Evolutionary conservation across 139 green algal genomes (phyloP).

Genomic region (Marvania coccoides): DNA sequence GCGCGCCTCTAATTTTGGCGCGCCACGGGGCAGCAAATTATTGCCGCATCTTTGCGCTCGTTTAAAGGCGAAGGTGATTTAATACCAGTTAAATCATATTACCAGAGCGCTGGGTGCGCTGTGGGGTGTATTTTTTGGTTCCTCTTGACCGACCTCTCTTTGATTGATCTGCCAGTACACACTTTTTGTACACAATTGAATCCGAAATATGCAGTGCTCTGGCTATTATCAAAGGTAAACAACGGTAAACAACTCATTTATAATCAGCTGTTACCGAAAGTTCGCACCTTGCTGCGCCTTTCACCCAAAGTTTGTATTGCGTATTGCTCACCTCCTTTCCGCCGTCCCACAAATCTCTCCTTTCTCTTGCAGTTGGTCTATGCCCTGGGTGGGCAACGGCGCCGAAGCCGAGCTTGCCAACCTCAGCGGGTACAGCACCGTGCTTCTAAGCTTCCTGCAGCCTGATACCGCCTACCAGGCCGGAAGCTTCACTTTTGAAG

Average conservation of each 20-base stretch:
- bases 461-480: constrained; percentile 3
- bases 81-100: too few species aligned
- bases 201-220: not conserved
- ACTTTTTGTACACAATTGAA: too few species aligned
- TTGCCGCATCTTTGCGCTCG: too few species aligned
- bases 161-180: too few species aligned
- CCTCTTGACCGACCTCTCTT: too few species aligned
- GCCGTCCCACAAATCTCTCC: not conserved
- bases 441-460: not conserved
- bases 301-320: not conserved
- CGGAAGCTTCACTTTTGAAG: constrained; percentile 9
- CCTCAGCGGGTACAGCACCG: not conserved
- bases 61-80: too few species aligned
- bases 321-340: not conserved
- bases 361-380: not conserved
- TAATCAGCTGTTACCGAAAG: too few species aligned
- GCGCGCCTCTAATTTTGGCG: too few species aligned
- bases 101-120: too few species aligned
- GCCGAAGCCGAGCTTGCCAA: not conserved
- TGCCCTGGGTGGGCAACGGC: not conserved
- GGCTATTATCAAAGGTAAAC: not conserved
- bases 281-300: not conserved
- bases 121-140: too few species aligned
- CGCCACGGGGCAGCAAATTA: too few species aligned
- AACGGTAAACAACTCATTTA: not conserved